Conservation (phyloP, 139 green algal genomes). For the Eudorina sp. region DNA sequence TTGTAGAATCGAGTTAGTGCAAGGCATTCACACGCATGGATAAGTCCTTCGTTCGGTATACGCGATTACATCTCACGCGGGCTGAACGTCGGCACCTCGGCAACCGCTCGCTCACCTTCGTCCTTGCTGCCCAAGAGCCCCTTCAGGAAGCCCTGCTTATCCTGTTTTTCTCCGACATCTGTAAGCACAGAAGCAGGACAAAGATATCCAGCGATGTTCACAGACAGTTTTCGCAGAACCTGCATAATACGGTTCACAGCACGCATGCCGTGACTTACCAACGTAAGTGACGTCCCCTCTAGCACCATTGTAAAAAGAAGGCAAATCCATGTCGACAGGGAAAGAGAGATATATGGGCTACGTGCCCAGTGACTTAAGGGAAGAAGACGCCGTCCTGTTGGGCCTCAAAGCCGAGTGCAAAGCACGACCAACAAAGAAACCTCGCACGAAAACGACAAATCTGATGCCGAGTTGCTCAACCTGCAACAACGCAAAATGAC, state of each 20-base stretch:
- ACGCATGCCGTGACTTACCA: conserved; percentile 14
- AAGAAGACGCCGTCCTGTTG: conserved; percentile 13
- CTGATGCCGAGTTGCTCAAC: conserved; percentile 19
- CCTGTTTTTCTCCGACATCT: conserved; percentile 17
- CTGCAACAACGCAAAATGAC: background rate
- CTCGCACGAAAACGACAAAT: background rate
- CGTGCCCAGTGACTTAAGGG: background rate
- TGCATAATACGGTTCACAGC: background rate
- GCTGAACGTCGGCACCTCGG: background rate
- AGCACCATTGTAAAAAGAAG: background rate
- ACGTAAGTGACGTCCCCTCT: conserved; percentile 6
- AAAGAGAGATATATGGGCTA: background rate
- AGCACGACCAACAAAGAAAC: no score
- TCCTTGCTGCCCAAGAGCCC: conserved; percentile 46
- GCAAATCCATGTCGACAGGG: conserved; percentile 1
- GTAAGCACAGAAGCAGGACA: background rate
- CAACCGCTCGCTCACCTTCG: conserved; percentile 25
- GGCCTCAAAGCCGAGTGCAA: background rate
- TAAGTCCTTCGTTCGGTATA: no score
- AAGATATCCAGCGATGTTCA: background rate
- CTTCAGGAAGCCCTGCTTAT: conserved; percentile 51
- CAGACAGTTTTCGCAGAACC: background rate
- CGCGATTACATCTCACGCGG: no score
- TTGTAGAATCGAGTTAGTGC: no score
- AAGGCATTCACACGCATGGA: no score